Base-by-base conservation (phyloP, 805 yeast species). In the Starmerella ratchasimensis region DNA sequence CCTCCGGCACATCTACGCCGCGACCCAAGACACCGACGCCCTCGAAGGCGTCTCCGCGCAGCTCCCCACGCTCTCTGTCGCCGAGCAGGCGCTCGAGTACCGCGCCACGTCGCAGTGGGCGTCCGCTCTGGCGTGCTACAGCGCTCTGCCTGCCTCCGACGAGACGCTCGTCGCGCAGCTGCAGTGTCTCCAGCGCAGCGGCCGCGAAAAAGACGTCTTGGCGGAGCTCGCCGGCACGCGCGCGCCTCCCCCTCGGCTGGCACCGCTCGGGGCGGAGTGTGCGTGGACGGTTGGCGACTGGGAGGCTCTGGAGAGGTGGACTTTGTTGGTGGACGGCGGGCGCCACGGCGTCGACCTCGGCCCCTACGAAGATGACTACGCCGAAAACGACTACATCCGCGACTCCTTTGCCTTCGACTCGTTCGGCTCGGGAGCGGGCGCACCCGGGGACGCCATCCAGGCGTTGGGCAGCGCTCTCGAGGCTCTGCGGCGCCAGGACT, bases 31-130 rank as follows among this genome's bases (percentile, higher is more conserved):
- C 52, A 68, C 76, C 26, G 99, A 90, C 61, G 76, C 94, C 0
- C 64, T 90, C 23, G 86, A 80, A 53, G 99, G 98, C 17, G 73
- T 82, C 4, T 60, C 86, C 39, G 74, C 80, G 42, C 68, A 68
- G 42, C 77, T 81, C 48, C 74, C 60, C 2, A 69, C 78, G 0
- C 71, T 73, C 28, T 72, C 74, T 45, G 59, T 83, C 31, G 69
- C 72, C n/a, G 86, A 84, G 43, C 80, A 82, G 52, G 68, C 86
- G 19, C 64, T 75, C 5, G 82, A 82, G 41, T 74, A 88, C 37
- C 90, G 83, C 48, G 84, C 80, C 47, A 76, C 81, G 34, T 83
- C 80, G 28, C 78, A 78, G 49, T 84, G 95, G 94, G 67, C 74
- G 28, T 68, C 82, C 49, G 93, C 95, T 0, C 80, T 82, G 44